Evolutionary conservation across 306 rosid genomes (phyloP), one percentile per base, ranked within the genome.

Genomic region (Trifolium subterraneum): DNA sequence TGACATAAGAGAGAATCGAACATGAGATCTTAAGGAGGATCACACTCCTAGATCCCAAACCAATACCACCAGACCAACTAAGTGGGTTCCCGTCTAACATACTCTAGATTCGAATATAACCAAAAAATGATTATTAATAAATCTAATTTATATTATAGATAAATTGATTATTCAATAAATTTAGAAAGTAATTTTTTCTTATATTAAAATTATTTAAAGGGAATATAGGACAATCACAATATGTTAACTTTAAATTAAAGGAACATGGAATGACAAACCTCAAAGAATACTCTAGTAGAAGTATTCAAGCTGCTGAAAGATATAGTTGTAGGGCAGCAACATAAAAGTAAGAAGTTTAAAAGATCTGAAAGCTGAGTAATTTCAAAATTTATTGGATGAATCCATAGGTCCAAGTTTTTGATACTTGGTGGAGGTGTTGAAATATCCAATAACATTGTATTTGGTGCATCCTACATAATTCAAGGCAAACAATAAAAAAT

Each of bases 261-360:
- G 11, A 11, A 11, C 14, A 42, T 42, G 48, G 15, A 42, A 42
- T 42, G 15, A 12, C 48, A 42, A 10, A 42, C 5, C 78, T 72
- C 42, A 45, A 72, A 20, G 70, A 79, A 72, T 79, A n/a, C n/a
- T 38, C 20, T 27, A 27, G n/a, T 44, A 27, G 0, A 7, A 5
- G 25, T 3, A 51, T 31, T 2, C 11, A 8, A 38, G 39, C 39
- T 56, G 1, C n/a, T n/a, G n/a, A 72, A 15, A 5, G 76, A 72
- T 56, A 72, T 72, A 10, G 27, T 58, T 58, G 22, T 25, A 39
- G 78, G 63, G 63, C 41, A 16, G 74, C 78, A 79, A 12, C 74
- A 31, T 18, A 45, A 72, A 44, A 79, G 72, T 52, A 79, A 25
- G 29, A 25, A 25, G 29, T 25, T 3, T 25, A 25, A 25, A 1